Evolutionary conservation across 2,329 filamentous ascomycete species (phyloP).

Genomic region (Lasiodiplodia hormozganensis): DNA sequence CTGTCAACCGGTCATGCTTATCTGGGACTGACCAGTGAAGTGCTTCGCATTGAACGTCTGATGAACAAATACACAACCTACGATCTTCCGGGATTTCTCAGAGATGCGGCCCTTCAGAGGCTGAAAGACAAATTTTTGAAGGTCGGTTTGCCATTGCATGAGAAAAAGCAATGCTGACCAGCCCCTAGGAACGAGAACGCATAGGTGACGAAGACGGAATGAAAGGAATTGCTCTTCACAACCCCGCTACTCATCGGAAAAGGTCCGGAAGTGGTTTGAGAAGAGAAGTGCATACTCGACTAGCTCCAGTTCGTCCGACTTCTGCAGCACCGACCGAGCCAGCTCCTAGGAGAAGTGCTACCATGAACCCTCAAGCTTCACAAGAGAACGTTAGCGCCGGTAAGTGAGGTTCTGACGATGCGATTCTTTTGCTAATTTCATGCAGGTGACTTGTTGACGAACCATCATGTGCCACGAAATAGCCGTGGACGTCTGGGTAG

Average conservation of each 20-base stretch:
- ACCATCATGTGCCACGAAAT: conserved; percentile 72
- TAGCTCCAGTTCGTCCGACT: conserved; percentile 53
- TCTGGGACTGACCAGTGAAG: conserved; percentile 87
- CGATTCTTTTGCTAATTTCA: neutral
- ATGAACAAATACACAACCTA: conserved; percentile 94
- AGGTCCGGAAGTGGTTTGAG: conserved; percentile 77
- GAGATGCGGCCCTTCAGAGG: conserved; percentile 80
- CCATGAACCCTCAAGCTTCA: conserved; percentile 37
- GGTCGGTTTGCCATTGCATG: neutral
- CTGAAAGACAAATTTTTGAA: conserved; percentile 91
- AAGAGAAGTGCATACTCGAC: conserved; percentile 77
- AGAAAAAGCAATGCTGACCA: neutral
- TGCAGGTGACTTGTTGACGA: conserved; percentile 77
- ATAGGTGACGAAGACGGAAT: conserved; percentile 79
- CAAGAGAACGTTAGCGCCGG: conserved; percentile 42
- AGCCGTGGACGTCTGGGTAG: conserved; percentile 50
- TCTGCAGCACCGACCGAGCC: conserved; percentile 35
- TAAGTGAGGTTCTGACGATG: neutral
- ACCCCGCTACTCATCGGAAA: conserved; percentile 71
- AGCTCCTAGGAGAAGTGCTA: conserved; percentile 27
- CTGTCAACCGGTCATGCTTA: conserved; percentile 95
- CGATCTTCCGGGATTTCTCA: conserved; percentile 88
- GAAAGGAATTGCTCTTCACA: conserved; percentile 96
- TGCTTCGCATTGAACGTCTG: conserved; percentile 87
- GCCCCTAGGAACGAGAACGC: conserved; percentile 72